Conservation (phyloP, 2,329 filamentous ascomycete species). For the Penicillium corylophilum region DNA sequence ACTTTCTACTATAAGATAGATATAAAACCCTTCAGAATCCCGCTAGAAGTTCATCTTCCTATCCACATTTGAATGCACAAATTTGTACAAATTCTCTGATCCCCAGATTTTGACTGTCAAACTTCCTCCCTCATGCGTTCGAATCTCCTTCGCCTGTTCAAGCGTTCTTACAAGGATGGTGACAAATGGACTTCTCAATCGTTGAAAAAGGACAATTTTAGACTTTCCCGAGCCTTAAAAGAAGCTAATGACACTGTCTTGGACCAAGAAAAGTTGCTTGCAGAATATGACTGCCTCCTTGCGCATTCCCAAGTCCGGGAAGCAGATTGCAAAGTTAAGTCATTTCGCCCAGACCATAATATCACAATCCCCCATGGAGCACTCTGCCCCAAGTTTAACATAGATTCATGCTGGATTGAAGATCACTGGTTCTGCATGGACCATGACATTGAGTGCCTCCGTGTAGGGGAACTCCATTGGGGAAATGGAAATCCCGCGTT, state of each 20-base stretch:
- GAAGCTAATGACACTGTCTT: conserved; percentile 8
- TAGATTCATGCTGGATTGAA: not conserved
- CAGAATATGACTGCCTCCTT: conserved; percentile 15
- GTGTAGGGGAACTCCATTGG: not conserved
- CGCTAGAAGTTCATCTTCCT: too few species aligned
- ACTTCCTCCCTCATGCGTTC: too few species aligned
- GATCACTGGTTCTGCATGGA: not conserved
- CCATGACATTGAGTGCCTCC: not conserved
- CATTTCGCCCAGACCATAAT: not conserved
- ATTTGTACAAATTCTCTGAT: too few species aligned
- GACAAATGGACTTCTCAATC: not conserved
- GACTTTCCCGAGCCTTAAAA: conserved; percentile 3
- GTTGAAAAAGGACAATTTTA: conserved; percentile 2
- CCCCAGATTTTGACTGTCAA: too few species aligned
- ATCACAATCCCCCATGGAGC: not conserved
- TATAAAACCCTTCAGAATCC: too few species aligned
- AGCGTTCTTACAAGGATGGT: too few species aligned
- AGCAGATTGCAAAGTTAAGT: not conserved
- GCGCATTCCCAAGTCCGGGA: conserved; percentile 7
- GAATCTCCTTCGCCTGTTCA: too few species aligned
- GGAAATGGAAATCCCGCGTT: not conserved
- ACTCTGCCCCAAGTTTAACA: not conserved
- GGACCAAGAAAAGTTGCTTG: conserved; percentile 3
- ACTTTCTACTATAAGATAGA: too few species aligned
- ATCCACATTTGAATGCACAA: too few species aligned